Percentiles rank a stretch among this genome's conserved stretches.
phyloP scores from a whole-genome alignment of 73 alveolate genomes.

The Tetrahymena thermophila region DNA sequence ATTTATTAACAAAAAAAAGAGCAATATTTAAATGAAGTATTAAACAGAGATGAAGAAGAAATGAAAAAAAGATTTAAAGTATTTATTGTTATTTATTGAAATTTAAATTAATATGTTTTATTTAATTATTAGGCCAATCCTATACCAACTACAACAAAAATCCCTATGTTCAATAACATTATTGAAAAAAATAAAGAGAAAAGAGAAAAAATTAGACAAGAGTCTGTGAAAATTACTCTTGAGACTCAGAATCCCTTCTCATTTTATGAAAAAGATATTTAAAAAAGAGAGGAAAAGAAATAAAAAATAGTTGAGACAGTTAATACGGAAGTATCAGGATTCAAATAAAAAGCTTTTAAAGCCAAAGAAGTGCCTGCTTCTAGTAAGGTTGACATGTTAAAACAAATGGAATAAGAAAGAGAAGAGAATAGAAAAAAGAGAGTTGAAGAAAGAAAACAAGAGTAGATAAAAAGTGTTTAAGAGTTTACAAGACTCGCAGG shows the following conservation, averaged over 20 bases:
- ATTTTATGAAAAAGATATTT: not conserved
- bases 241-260: not conserved
- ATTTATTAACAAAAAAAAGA: not conserved
- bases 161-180: not conserved
- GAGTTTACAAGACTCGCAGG: not conserved
- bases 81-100: not conserved
- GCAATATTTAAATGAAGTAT: not conserved
- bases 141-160: not conserved
- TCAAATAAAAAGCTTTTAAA: not conserved
- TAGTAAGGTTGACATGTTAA: not conserved
- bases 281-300: not conserved
- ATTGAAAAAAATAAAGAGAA: not conserved
- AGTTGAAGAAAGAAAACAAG: not conserved
- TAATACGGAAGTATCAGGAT: not conserved
- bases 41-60: not conserved
- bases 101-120: not conserved
- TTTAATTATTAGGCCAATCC: not conserved
- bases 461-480: not conserved
- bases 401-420: not conserved
- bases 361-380: not conserved
- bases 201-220: not conserved
- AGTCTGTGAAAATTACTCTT: not conserved
- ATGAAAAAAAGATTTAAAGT: not conserved
- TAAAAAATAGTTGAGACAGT: not conserved
- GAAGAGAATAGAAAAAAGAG: not conserved